Evolutionary conservation across 169 alveolate species (phyloP).

Genomic region (Plasmodium fragile): DNA sequence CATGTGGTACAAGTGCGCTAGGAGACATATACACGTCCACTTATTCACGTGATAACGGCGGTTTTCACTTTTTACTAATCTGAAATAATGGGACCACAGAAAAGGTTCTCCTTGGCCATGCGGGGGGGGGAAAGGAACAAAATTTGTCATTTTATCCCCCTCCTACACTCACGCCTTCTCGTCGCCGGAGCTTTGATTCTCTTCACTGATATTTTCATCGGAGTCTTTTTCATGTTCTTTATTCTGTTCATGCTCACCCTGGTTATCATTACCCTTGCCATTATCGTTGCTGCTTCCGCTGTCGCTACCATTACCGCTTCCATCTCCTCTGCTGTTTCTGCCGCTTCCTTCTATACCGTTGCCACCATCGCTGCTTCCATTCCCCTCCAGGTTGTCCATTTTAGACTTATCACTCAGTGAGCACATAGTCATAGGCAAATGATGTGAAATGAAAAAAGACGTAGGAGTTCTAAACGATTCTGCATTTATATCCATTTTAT

Average conservation of each 20-base stretch:
- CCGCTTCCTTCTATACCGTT: background rate
- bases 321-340: background rate
- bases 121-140: background rate
- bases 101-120: background rate
- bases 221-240: constrained; percentile 9
- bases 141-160: background rate
- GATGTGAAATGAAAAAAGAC: constrained; percentile 69
- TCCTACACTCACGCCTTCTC: background rate
- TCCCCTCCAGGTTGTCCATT: constrained; percentile 10
- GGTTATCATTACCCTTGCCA: background rate
- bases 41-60: background rate
- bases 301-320: background rate
- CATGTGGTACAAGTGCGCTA: background rate
- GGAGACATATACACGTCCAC: background rate
- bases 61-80: background rate
- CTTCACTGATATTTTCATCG: constrained; percentile 9
- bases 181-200: constrained; percentile 14
- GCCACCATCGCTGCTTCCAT: background rate
- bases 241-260: background rate
- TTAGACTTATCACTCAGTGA: constrained; percentile 29
- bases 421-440: constrained; percentile 59
- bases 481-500: constrained; percentile 71
- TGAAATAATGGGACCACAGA: background rate
- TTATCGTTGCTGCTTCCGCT: constrained; percentile 1
- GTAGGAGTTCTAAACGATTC: constrained; percentile 72